These are phyloP conservation scores for Solanum stenotomum DNA, from an alignment of 257 asterid species.

Conservation along the genomic window DNA sequence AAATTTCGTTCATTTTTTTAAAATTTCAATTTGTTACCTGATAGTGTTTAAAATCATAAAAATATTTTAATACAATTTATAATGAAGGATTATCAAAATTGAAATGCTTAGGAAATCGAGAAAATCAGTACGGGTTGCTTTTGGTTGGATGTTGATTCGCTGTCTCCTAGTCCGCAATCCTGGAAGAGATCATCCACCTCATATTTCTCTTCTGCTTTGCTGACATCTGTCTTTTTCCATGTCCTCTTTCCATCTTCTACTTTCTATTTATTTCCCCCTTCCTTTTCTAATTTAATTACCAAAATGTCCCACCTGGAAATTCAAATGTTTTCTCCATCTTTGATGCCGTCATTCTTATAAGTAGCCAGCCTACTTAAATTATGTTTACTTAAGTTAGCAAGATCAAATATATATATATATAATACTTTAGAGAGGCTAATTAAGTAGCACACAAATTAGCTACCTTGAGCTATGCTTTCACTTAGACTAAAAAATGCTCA, in stretches of 20 bases:
- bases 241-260: neutral
- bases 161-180: conserved; percentile 6
- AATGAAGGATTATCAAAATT: neutral
- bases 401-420: no score
- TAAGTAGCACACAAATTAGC: neutral
- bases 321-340: neutral
- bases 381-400: no score
- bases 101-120: neutral
- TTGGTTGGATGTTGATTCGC: neutral
- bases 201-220: neutral
- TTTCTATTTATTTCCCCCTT: neutral
- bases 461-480: neutral
- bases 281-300: neutral
- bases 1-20: no score
- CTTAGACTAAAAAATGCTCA: neutral
- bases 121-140: neutral
- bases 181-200: neutral
- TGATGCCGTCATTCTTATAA: neutral
- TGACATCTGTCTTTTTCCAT: neutral
- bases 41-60: no score
- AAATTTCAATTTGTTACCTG: no score
- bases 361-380: no score
- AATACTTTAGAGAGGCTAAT: no score
- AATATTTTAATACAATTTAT: no score
- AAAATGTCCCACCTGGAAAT: neutral